A percentile compares a stretch with the other conserved stretches of the same genome.
Conservation (phyloP, 2,329 filamentous ascomycete species). For the Acarospora socialis region DNA sequence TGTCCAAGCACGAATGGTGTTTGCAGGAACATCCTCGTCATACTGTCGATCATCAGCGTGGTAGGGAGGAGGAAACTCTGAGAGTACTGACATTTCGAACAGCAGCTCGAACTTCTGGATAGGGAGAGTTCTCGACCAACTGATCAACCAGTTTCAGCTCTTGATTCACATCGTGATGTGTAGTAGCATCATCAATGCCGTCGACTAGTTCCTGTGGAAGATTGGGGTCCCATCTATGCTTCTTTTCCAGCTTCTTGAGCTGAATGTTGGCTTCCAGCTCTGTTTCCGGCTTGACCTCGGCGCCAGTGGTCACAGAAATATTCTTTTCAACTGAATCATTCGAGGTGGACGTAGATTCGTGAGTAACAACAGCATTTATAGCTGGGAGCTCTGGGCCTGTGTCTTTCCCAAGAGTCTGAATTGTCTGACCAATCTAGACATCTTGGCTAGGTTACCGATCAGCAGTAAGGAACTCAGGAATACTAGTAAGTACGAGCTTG, state of each 20-base stretch:
- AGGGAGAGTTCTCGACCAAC: constrained; percentile 52
- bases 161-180: constrained; percentile 40
- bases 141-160: constrained; percentile 44
- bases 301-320: too few species aligned
- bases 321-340: too few species aligned
- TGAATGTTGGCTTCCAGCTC: constrained; percentile 16
- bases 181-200: constrained; percentile 44
- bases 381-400: too few species aligned
- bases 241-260: constrained; percentile 43
- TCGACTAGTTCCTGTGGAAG: constrained; percentile 48
- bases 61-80: too few species aligned
- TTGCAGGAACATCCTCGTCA: constrained; percentile 50
- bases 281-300: not conserved
- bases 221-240: constrained; percentile 51
- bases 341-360: too few species aligned
- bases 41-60: constrained; percentile 19
- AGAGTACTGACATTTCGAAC: constrained; percentile 36
- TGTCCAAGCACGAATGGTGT: constrained; percentile 50
- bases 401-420: too few species aligned
- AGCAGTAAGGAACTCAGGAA: too few species aligned
- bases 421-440: too few species aligned
- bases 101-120: constrained; percentile 49
- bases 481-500: too few species aligned
- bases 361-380: too few species aligned
- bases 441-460: too few species aligned